Evolutionary conservation across 495 filamentous ascomycete genomes (phyloP), one percentile per base, ranked within the genome.

Genomic region (Cryomyces minteri): DNA sequence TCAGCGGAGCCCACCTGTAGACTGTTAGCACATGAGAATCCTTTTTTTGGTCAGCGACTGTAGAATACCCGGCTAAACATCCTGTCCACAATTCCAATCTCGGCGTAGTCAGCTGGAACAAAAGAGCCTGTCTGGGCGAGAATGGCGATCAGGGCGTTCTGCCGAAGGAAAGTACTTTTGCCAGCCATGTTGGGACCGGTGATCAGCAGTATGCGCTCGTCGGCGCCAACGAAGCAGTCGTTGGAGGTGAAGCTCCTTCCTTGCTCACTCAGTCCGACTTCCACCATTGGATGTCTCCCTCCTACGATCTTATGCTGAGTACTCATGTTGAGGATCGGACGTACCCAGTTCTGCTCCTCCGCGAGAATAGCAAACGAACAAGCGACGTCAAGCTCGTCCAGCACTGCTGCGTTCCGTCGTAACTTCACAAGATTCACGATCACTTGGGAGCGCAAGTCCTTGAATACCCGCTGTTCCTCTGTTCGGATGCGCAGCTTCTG

Each of bases 141-240:
- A 46, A 98, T 84, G 5, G 81, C 82, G 53, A 95, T 92, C 45
- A 98, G 67, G 1, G 90, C 90, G 62, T 93, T 95, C 47, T 95
- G 90, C 2, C 92, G 79, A 4, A 98, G 67, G 56, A 92, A 98
- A 0, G 90, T 98, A 57, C 79, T 85, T 63, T 98, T 98, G 31
- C 90, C 90, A 5, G 80, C 92, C 90, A 98, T 98, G 65, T 98
- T 98, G n/a, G 92, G 90, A 5, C 90, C 90, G 0, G 88, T 95
- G 50, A 98, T 82, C 29, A 98, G 72, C 80, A 84, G 88, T 38
- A 87, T 70, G 4, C 73, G 67, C 51, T 88, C 81, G 36, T 66
- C 54, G 28, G 67, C 69, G 14, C 80, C 81, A 11, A 95, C 62
- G 39, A 82, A 69, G n/a, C n/a, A n/a, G n/a, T n/a, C n/a, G n/a